Evolutionary conservation across 495 filamentous ascomycete genomes (phyloP).

Genomic region (Hyaloscypha variabilis): DNA sequence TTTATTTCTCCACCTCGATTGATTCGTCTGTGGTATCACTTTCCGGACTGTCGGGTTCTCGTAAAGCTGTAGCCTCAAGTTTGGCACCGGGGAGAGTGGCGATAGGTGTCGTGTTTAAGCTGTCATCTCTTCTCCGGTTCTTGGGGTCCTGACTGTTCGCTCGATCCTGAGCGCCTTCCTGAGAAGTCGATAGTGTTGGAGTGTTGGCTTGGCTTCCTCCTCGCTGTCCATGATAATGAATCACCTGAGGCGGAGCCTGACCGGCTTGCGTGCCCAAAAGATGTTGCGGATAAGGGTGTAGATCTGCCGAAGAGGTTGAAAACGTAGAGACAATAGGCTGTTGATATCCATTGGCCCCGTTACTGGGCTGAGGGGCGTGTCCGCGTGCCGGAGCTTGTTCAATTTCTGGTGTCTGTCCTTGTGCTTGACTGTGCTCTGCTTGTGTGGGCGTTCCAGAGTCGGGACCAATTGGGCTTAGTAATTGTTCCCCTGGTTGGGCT

Average conservation of each 20-base stretch:
- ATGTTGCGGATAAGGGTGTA: slow-evolving; percentile 71
- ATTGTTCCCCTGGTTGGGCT: slow-evolving; percentile 41
- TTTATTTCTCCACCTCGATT: slow-evolving; percentile 10
- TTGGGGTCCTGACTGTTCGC: slow-evolving; percentile 28
- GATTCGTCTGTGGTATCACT: slow-evolving; percentile 32
- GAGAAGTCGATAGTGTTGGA: slow-evolving; percentile 43
- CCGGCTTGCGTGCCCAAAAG: slow-evolving; percentile 58
- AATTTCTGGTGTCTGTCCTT: slow-evolving; percentile 47
- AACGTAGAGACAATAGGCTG: slow-evolving; percentile 73
- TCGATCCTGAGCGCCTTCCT: slow-evolving; percentile 24
- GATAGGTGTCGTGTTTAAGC: slow-evolving; percentile 26
- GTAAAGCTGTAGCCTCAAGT: slow-evolving; percentile 26
- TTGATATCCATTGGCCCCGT: slow-evolving; percentile 57
- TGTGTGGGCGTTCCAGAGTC: slow-evolving; percentile 60
- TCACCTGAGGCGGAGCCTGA: slow-evolving; percentile 62
- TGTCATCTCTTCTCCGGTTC: slow-evolving; percentile 21
- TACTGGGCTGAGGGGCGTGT: slow-evolving; percentile 43
- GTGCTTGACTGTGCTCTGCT: slow-evolving; percentile 44
- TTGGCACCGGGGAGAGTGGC: slow-evolving; percentile 26
- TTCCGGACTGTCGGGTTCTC: slow-evolving; percentile 27
- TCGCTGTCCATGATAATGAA: slow-evolving; percentile 61
- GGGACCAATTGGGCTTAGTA: slow-evolving; percentile 41
- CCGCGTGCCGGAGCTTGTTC: slow-evolving; percentile 45
- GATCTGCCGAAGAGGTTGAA: slow-evolving; percentile 74
- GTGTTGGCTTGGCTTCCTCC: slow-evolving; percentile 64